Conservation (phyloP, 345 rosid genomes). For the Lagerstroemia speciosa region DNA sequence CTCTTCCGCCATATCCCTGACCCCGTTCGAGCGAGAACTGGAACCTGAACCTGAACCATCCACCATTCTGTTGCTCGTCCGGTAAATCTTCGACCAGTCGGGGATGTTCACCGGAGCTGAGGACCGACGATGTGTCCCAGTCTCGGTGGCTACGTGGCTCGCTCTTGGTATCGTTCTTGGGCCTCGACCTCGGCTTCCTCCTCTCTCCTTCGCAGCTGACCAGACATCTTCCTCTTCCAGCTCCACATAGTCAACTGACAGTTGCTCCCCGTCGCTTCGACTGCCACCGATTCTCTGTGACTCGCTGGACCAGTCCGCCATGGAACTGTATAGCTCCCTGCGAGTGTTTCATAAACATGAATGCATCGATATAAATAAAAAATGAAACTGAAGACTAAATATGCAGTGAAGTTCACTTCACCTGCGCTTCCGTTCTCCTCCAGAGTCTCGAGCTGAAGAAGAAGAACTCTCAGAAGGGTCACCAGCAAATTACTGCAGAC, state of each 20-base stretch:
- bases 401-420: background rate
- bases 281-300: background rate
- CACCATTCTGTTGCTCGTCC: slow-evolving; percentile 16
- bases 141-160: slow-evolving; percentile 21
- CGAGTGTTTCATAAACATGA: background rate
- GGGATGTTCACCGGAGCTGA: slow-evolving; percentile 84
- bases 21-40: background rate
- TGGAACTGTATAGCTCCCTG: background rate
- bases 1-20: slow-evolving; percentile 11
- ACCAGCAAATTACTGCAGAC: background rate
- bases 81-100: slow-evolving; percentile 90
- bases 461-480: background rate
- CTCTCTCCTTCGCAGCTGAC: slow-evolving; percentile 29
- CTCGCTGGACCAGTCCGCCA: background rate
- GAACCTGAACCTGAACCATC: background rate
- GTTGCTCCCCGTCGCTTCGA: slow-evolving; percentile 8
- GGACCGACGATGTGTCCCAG: slow-evolving; percentile 32
- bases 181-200: slow-evolving; percentile 25
- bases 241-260: slow-evolving; percentile 26
- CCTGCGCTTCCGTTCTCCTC: background rate
- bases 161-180: slow-evolving; percentile 32
- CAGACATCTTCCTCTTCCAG: slow-evolving; percentile 71
- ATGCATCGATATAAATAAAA: background rate
- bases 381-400: background rate
- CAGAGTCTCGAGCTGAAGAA: background rate